Evolutionary conservation across 768 basidiomycete genomes (phyloP), one percentile per base, ranked within the genome.

Genomic region (Tylopilus sp.): DNA sequence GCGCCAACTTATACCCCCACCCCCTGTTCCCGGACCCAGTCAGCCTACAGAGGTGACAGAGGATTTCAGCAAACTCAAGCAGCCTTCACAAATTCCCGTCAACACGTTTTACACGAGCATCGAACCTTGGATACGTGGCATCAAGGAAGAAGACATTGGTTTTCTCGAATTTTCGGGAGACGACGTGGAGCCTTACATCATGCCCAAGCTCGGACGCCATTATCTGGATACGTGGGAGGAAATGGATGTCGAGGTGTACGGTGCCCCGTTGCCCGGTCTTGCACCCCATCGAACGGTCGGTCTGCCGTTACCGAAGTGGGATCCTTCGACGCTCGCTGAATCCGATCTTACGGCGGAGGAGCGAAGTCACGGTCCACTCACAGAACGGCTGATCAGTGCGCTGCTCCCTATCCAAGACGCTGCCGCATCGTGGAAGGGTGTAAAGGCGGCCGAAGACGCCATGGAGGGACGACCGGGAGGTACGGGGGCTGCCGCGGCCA

Each of bases 171-270:
- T 89, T 63, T 86, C 86, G 12, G 89, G 82, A n/a, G 94, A 98
- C 63, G 94, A 97, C 56, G 76, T 90, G 10, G 90, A 93, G 52
- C 87, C 92, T 0, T 97, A 83, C 63, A 71, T 92, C 30, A 82
- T 95, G 72, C 96, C 96, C 26, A 82, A 87, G 51, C 79, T 97
- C 1, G 96, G 86, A 22, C 81, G 21, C 59, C 94, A 96, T 71
- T 99, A 98, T 63, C 73, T 83, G 30, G 90, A 96, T 48, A 77
- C 86, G 1, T 99, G 96, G 95, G 95, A 95, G 57, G 93, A 97
- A 62, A 85, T 92, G 65, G 96, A 99, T 67, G 78, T 75, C 9
- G 75, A 76, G 12, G 50, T 77, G n/a, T 74, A 76, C 50, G 77
- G 75, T 25, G 66, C 65, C 6, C 72, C 76, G 25, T 57, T 77